Conservation (phyloP, 306 rosid genomes). For the Aeschynomene evenia region DNA sequence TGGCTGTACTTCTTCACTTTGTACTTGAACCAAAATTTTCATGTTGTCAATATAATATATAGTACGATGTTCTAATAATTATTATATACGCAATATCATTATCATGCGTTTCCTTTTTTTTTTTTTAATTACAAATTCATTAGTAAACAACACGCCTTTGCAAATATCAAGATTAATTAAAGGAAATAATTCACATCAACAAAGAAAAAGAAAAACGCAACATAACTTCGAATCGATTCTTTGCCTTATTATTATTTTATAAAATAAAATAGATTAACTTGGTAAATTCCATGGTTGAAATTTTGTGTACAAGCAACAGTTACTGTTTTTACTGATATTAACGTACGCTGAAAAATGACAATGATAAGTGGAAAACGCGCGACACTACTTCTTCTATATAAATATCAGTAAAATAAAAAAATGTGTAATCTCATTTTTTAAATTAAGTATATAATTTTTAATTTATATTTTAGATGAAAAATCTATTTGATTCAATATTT, state of each 20-base stretch:
- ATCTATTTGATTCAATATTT: no score
- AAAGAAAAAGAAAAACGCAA: neutral
- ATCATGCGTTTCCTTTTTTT: neutral
- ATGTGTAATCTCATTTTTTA: no score
- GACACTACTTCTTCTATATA: no score
- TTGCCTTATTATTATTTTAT: neutral
- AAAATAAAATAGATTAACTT: neutral
- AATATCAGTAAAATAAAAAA: no score
- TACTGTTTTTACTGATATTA: no score
- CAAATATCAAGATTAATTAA: neutral
- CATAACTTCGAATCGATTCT: neutral
- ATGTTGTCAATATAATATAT: neutral
- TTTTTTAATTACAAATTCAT: neutral
- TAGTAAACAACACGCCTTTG: neutral
- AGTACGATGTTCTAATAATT: neutral
- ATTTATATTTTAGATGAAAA: no score
- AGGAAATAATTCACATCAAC: neutral
- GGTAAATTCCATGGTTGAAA: neutral
- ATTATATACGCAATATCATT: neutral
- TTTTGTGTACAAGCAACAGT: neutral
- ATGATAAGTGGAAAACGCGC: no score
- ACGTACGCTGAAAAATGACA: no score
- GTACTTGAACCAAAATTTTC: neutral
- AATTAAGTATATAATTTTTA: no score
- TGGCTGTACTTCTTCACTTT: neutral